phyloP scores from a whole-genome alignment of 192 early-diverging fungal species.

The Backusella psychrophila region DNA sequence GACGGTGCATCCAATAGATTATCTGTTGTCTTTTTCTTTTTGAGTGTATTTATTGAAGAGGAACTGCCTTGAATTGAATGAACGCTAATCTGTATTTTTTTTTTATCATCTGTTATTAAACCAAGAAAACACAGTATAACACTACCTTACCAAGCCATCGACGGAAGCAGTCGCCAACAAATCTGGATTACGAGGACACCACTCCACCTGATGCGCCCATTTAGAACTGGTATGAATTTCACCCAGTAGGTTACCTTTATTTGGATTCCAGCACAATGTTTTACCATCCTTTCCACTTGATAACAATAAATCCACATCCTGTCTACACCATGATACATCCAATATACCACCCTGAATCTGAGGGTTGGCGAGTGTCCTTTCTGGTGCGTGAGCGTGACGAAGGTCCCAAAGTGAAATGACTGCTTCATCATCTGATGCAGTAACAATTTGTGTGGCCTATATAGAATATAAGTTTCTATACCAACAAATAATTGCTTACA shows the following conservation, averaged over 20 bases:
- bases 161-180: conserved; percentile 84
- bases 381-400: conserved; percentile 90
- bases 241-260: conserved; percentile 75
- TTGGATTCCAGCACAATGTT: conserved; percentile 90
- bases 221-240: conserved; percentile 81
- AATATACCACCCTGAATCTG: conserved; percentile 72
- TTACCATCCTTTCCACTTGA: conserved; percentile 94
- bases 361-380: conserved; percentile 74
- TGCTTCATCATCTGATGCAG: conserved; percentile 75
- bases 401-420: conserved; percentile 94
- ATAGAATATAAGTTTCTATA: not conserved
- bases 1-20: not conserved
- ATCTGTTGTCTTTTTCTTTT: not conserved
- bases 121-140: not conserved
- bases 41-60: not conserved
- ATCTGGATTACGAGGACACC: conserved; percentile 94
- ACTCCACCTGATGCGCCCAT: conserved; percentile 95
- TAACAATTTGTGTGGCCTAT: conserved; percentile 90
- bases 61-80: not conserved
- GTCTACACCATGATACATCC: conserved; percentile 92
- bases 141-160: conserved; percentile 68
- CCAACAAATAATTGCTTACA: too few species aligned
- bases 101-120: not conserved
- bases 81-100: not conserved
- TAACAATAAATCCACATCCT: conserved; percentile 87